Base-by-base conservation (phyloP, 2,329 filamentous ascomycete genomes). In the Xylariaceae sp. region DNA sequence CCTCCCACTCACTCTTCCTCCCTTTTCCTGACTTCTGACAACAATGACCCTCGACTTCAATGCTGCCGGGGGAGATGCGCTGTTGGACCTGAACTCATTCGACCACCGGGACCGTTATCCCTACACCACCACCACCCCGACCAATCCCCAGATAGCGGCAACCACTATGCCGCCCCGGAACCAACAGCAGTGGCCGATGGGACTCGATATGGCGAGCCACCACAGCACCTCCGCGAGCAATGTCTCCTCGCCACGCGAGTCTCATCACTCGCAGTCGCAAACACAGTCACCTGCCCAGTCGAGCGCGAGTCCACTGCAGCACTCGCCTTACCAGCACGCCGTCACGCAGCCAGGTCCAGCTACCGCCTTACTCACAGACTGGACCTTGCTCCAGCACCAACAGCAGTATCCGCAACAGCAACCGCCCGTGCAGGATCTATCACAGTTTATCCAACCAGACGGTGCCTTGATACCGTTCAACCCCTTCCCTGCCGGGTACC, bases 1-100 rank as follows among this genome's bases (percentile, higher is more conserved):
- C 64, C 67, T 62, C 64, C 62, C 60, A 58, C 61, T 58, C 50
- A 63, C 50, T 58, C 58, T 58, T 63, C 60, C 61, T 66, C 60
- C 61, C 60, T 62, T 64, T 65, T 57, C 63, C 58, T 50, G 48
- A 44, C 36, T 53, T 46, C n/a, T 47, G 48, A 64, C 62, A 56
- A 77, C 65, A 67, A 78, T 78, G 81, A 77, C 75, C 70, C 77
- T 79, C 73, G 78, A 83, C 65, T 85, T 80, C 72, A 77, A 77
- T 69, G 64, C 71, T 66, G 72, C 73, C 66, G 75, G 74, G 69
- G 76, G 75, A 68, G 80, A 84, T 68, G 78, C 74, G 66, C 75
- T 85, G 64, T 66, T 85, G 65, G 81, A 84, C 65, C 73, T 84
- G 64, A 76, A 74, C 58, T 68, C 71, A 60, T 84, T 77, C 70